A percentile compares a stretch with the other conserved stretches of the same genome.
phyloP scores from a whole-genome alignment of 257 asterid species.

The Misopates orontium region DNA sequence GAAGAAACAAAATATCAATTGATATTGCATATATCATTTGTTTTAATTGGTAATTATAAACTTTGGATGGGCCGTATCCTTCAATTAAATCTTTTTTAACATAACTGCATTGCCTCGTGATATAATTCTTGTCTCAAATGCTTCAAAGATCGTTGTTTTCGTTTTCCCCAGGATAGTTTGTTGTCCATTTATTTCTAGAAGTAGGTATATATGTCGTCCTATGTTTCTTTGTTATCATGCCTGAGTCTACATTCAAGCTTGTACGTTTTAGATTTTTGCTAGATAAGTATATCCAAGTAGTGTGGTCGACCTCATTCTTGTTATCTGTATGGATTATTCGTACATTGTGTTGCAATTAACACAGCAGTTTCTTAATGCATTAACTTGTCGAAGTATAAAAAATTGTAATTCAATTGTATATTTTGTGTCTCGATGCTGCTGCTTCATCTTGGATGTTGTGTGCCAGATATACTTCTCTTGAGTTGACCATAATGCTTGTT shows the following conservation, averaged over 20 bases:
- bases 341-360: no score
- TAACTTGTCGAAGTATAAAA: neutral
- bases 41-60: no score
- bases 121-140: neutral
- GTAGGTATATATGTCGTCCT: no score
- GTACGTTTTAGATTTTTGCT: neutral
- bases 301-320: neutral
- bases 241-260: no score
- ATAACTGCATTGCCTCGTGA: no score
- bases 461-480: neutral
- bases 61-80: no score
- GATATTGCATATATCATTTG: no score
- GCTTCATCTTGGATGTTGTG: conserved; percentile 4
- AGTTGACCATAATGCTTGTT: neutral
- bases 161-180: neutral
- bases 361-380: neutral
- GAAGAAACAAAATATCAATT: no score
- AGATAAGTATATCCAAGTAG: conserved; percentile 1
- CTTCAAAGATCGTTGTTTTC: neutral
- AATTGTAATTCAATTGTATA: neutral
- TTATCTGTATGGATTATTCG: neutral
- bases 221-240: no score
- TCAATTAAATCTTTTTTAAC: no score
- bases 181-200: neutral
- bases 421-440: neutral